A percentile compares a stretch with the other conserved stretches of the same genome.
phyloP scores from a whole-genome alignment of 306 rosid genomes.

The Alnus glutinosa region DNA sequence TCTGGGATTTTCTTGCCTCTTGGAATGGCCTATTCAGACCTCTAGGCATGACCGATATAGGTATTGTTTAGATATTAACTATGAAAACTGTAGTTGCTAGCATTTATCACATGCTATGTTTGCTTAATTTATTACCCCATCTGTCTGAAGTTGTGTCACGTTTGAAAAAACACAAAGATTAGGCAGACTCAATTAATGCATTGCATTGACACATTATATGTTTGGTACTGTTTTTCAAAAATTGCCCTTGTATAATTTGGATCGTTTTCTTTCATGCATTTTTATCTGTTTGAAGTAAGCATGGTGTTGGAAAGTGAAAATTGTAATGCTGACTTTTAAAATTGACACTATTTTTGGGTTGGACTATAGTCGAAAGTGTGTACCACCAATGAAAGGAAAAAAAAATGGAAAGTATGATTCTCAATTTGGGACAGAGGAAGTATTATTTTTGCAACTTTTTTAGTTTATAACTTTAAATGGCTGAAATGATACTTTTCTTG shows the following conservation, averaged over 20 bases:
- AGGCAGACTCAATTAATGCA: not conserved
- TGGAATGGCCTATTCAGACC: conserved; percentile 5
- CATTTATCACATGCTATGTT: not conserved
- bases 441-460: not conserved
- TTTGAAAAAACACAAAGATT: not conserved
- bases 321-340: not conserved
- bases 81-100: not conserved
- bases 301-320: not conserved
- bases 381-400: not conserved
- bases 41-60: conserved; percentile 11
- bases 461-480: not conserved
- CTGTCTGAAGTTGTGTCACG: not conserved
- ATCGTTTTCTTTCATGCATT: not conserved
- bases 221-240: not conserved
- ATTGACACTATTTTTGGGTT: not conserved
- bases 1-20: not conserved
- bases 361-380: not conserved
- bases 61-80: not conserved
- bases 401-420: not conserved
- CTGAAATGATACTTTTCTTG: not conserved
- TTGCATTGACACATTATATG: not conserved
- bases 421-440: not conserved
- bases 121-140: not conserved
- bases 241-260: not conserved
- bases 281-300: not conserved